Percentiles rank a stretch among this genome's conserved stretches.
Conservation (phyloP, 2,329 filamentous ascomycete genomes). For the Paracamarosporium sp. region DNA sequence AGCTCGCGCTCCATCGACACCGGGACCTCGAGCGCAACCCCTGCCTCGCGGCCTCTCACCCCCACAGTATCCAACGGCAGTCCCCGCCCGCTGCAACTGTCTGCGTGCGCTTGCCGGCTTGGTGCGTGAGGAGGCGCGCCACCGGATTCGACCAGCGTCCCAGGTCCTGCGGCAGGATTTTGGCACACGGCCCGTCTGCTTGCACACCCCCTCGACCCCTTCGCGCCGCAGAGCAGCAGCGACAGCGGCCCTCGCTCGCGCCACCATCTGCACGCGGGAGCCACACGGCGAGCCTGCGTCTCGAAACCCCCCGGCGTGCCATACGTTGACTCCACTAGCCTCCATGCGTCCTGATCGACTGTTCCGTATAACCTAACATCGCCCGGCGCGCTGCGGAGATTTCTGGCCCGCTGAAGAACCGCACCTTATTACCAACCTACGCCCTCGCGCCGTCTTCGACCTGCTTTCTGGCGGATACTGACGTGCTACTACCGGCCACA, state of each 20-base stretch:
- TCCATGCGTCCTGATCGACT: conserved; percentile 46
- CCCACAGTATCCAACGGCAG: conserved; percentile 43
- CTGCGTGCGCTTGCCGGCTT: conserved; percentile 28
- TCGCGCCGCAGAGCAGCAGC: conserved; percentile 23
- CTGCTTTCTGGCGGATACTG: conserved; percentile 17
- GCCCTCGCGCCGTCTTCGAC: conserved; percentile 22
- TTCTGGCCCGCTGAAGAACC: conserved; percentile 34
- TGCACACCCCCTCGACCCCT: conserved; percentile 30
- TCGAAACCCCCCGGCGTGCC: conserved; percentile 35
- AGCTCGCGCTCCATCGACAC: conserved; percentile 10
- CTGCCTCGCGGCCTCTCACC: conserved; percentile 29
- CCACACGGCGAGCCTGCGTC: conserved; percentile 40
- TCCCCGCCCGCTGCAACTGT: conserved; percentile 39
- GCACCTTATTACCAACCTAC: conserved; percentile 31
- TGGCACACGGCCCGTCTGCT: conserved; percentile 15
- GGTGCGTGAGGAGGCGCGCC: conserved; percentile 21
- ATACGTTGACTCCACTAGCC: conserved; percentile 42
- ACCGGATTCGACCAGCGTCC: not conserved
- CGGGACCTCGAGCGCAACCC: conserved; percentile 24
- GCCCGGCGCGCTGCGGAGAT: conserved; percentile 44
- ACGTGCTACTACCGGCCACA: conserved; percentile 25
- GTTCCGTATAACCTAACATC: conserved; percentile 43
- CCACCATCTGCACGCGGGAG: conserved; percentile 43
- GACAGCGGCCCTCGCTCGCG: conserved; percentile 20
- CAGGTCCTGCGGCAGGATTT: conserved; percentile 16